Base-by-base conservation (phyloP, 2,329 filamentous ascomycete species). In the Fusarium sp. region DNA sequence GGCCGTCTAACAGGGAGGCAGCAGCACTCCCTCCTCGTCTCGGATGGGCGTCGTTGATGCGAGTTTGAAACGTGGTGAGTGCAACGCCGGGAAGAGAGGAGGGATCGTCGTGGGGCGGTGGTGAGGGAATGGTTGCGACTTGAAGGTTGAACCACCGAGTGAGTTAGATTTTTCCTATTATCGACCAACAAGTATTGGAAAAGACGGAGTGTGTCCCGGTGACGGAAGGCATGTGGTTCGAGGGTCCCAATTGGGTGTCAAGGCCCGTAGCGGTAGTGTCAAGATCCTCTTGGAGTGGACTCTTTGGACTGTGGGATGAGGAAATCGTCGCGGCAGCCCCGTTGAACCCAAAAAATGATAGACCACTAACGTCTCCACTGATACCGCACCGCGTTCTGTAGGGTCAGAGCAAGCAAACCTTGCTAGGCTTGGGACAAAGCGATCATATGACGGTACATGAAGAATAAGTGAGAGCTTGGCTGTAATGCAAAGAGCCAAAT, bases 61-160 rank as follows among this genome's bases (percentile, higher is more conserved):
- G 65, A 59, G 59, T 57, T 55, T 72, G 65, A 58, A 68, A 56
- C 42, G 68, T 62, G 55, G 74, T 73, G 66, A 62, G 68, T 68
- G 74, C 76, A 75, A 78, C 68, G 75, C 76, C 73, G 70, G 78
- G 77, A 78, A 76, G 77, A 74, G 82, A 84, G 82, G 82, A 84
- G 82, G 82, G 82, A 82, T 78, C 75, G 68, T 76, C 78, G 71
- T 67, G 67, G 68, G 47, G 62, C 58, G 72, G 72, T 58, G 66
- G 68, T 57, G 77, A 55, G 70, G 76, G 73, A 84, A 84, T 84
- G 77, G 77, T 84, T 79, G 70, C 72, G 75, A 76, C 68, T 71
- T 62, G 41, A 28, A 47, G 54, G 41, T 55, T 39, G 47, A 33
- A 41, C 10, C 28, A 33, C 36, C 30, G 26, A 38, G 48, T 26